These are phyloP conservation scores for Eucalyptus decipiens DNA, from an alignment of 345 rosid species.

Conservation along the genomic window DNA sequence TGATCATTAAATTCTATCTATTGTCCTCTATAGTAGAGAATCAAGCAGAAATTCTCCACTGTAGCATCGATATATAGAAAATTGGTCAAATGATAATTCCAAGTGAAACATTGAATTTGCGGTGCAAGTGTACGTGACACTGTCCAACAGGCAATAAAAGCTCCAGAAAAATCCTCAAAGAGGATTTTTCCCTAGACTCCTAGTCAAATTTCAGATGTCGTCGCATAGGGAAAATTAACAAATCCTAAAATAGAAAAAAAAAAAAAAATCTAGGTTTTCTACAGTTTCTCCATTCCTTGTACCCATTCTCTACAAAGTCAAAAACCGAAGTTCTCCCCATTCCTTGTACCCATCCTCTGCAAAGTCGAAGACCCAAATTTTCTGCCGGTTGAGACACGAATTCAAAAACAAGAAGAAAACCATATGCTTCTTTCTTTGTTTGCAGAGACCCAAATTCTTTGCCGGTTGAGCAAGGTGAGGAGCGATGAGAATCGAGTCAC, in stretches of 20 bases:
- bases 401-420: too few species aligned
- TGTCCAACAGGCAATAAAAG: not conserved
- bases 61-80: not conserved
- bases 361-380: too few species aligned
- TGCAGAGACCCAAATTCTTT: too few species aligned
- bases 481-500: accelerated
- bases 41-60: not conserved
- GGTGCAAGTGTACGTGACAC: not conserved
- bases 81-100: not conserved
- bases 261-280: accelerated
- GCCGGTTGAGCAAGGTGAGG: accelerated
- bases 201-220: not conserved
- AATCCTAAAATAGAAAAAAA: too few species aligned
- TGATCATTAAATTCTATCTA: not conserved
- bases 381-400: too few species aligned
- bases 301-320: accelerated
- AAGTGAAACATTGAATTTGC: not conserved
- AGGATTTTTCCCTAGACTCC: not conserved
- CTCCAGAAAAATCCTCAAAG: not conserved
- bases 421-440: too few species aligned
- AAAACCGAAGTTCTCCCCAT: accelerated
- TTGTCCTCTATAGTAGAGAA: not conserved
- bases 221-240: not conserved
- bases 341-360: accelerated
- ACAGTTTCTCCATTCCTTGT: accelerated